Percentiles rank a stretch among this genome's conserved stretches.
These are phyloP conservation scores for Avena eriantha DNA, from an alignment of 176 grass and related monocot genomes.

Conservation along the genomic window DNA sequence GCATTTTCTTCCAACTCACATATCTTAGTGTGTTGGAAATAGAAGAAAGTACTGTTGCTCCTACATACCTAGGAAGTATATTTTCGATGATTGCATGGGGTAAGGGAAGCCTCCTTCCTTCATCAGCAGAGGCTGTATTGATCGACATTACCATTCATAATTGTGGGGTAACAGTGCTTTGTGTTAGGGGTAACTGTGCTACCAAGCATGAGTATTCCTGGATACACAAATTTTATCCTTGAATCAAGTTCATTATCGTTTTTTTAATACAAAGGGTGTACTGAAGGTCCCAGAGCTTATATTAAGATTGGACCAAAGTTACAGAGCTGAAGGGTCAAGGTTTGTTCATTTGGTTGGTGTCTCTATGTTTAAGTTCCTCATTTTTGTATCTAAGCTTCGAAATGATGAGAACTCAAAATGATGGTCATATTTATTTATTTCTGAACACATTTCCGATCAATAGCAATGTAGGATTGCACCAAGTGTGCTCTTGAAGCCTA, in stretches of 20 bases:
- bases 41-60: not conserved
- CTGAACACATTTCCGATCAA: not conserved
- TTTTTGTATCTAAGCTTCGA: not conserved
- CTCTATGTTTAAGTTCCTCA: not conserved
- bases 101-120: not conserved
- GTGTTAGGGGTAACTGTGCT: too few species aligned
- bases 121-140: not conserved
- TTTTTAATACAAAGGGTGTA: too few species aligned
- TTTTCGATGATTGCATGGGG: not conserved
- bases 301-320: too few species aligned
- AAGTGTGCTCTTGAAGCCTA: too few species aligned
- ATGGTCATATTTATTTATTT: not conserved
- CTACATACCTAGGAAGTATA: not conserved
- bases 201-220: too few species aligned
- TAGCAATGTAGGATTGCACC: too few species aligned
- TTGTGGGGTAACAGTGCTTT: too few species aligned
- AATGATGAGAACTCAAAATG: not conserved
- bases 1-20: not conserved
- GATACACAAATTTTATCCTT: too few species aligned
- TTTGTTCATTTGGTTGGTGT: not conserved
- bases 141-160: not conserved
- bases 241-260: too few species aligned
- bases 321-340: too few species aligned
- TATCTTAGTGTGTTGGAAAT: not conserved
- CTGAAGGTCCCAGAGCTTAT: too few species aligned